These are phyloP conservation scores for Hirsutella rhossiliensis DNA, from an alignment of 2,329 filamentous ascomycete genomes.

Conservation along the genomic window DNA sequence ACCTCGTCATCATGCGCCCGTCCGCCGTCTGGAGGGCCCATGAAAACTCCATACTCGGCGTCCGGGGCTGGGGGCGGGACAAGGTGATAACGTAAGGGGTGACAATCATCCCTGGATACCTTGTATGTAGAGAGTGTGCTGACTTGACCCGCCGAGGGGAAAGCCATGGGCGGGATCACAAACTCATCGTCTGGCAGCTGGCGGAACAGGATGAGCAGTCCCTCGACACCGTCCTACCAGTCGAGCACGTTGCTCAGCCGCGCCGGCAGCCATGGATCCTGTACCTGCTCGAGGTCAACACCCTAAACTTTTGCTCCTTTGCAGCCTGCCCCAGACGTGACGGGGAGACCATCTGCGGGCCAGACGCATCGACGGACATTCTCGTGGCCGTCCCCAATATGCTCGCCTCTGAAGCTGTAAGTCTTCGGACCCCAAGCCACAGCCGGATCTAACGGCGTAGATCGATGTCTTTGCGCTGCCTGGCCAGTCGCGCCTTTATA, in stretches of 20 bases:
- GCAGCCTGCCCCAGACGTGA: slow-evolving; percentile 38
- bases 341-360: slow-evolving; percentile 7
- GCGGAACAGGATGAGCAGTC: slow-evolving; percentile 43
- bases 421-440: slow-evolving; percentile 10
- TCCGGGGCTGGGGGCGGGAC: slow-evolving; percentile 58
- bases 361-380: slow-evolving; percentile 27
- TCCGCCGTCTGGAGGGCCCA: slow-evolving; percentile 82
- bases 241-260: slow-evolving; percentile 42
- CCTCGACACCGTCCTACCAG: slow-evolving; percentile 58
- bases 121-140: too few species aligned
- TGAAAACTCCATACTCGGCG: slow-evolving; percentile 60
- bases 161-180: slow-evolving; percentile 85
- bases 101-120: too few species aligned
- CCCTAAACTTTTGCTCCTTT: slow-evolving; percentile 91
- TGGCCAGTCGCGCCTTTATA: slow-evolving; percentile 54
- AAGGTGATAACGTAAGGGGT: slow-evolving; percentile 68
- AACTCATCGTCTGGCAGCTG: slow-evolving; percentile 75
- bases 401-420: slow-evolving; percentile 56
- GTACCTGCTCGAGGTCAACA: slow-evolving; percentile 74
- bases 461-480: slow-evolving; percentile 81
- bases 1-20: slow-evolving; percentile 67
- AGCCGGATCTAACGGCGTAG: slow-evolving; percentile 16
- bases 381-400: slow-evolving; percentile 75
- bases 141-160: neutral
- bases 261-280: slow-evolving; percentile 71